Evolutionary conservation across 2,329 filamentous ascomycete genomes (phyloP), one percentile per base, ranked within the genome.

Genomic region (Colletotrichum chrysophilum): DNA sequence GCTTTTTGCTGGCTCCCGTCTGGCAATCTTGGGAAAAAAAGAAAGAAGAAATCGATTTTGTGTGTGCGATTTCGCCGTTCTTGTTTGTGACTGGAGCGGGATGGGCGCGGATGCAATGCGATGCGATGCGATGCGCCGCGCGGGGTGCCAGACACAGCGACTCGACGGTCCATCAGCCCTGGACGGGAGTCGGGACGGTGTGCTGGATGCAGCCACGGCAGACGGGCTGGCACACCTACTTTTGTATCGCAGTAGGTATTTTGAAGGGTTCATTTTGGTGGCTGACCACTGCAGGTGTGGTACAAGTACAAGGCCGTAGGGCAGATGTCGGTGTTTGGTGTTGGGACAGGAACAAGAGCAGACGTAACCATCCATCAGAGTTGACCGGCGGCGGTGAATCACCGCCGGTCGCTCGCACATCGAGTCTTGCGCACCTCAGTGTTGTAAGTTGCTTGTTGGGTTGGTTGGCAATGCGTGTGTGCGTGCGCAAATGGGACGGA

Each of bases 101-200:
- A 66, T 66, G 67, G 72, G 48, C 34, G 67, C 72, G 52, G 68
- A 75, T 71, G 72, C 67, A 26, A 75, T 71, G 72, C 72, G 61
- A 75, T 71, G 72, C 72, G 61, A 75, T 71, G 72, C 61, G 68
- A 71, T 71, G 68, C 66, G 65, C 26, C 30, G 65, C 43, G 43
- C 26, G 7, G 28, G 38, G 34, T 14, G 48, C 60, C 61, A 64
- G 32, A 55, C 58, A 61, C 58, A 12, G 34, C 43, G 28, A 55
- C 26, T 67, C 32, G 43, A 28, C 38, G 9, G 18, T 36, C 21
- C 24, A 18, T 52, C 70, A 68, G 64, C 38, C 36, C 64, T 66
- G 61, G 30, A 67, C 32, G 65, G 52, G 62, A 52, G 16, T 14
- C 21, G 21, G 48, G 32, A 60, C 34, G 61, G 30, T 65, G 60